A percentile compares a stretch with the other conserved stretches of the same genome.
Conservation (phyloP, 768 basidiomycete genomes). For the Phylloporus rhodoxanthus region DNA sequence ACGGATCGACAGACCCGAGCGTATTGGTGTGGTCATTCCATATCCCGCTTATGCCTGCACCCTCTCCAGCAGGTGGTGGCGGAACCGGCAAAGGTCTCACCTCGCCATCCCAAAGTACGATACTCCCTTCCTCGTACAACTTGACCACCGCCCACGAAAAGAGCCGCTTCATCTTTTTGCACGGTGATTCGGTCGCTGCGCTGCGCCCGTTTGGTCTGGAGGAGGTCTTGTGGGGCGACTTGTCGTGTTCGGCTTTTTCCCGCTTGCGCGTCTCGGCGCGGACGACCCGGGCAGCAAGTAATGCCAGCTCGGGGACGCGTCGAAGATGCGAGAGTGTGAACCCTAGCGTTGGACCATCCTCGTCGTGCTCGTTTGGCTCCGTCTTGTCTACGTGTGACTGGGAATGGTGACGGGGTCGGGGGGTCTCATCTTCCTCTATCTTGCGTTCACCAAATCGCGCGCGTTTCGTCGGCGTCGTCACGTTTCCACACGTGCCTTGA, state of each 20-base stretch:
- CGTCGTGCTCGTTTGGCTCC: not conserved
- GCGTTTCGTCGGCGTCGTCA: constrained; percentile 33
- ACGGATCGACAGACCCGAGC: not conserved
- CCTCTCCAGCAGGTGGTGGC: constrained; percentile 3
- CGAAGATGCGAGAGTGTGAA: constrained; percentile 73
- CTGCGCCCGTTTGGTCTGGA: not conserved
- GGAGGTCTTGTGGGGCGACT: constrained; percentile 7
- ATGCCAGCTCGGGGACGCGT: constrained; percentile 61
- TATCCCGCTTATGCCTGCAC: constrained; percentile 27
- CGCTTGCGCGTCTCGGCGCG: constrained; percentile 53
- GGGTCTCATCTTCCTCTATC: constrained; percentile 4
- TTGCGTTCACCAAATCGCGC: constrained; percentile 4
- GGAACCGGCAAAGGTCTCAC: constrained; percentile 32
- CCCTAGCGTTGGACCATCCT: constrained; percentile 30
- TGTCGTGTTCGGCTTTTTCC: constrained; percentile 42
- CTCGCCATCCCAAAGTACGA: constrained; percentile 69
- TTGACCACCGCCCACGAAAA: constrained; percentile 61
- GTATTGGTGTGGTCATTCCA: constrained; percentile 41
- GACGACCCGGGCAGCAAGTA: constrained; percentile 61
- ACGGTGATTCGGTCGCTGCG: constrained; percentile 18
- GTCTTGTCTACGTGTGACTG: not conserved
- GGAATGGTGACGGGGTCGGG: not conserved
- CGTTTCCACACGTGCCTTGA: constrained; percentile 1
- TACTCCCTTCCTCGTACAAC: constrained; percentile 65
- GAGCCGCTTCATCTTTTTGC: constrained; percentile 56